Base-by-base conservation (phyloP, 352 stramenopile species). In the Pythium plurisporium region DNA sequence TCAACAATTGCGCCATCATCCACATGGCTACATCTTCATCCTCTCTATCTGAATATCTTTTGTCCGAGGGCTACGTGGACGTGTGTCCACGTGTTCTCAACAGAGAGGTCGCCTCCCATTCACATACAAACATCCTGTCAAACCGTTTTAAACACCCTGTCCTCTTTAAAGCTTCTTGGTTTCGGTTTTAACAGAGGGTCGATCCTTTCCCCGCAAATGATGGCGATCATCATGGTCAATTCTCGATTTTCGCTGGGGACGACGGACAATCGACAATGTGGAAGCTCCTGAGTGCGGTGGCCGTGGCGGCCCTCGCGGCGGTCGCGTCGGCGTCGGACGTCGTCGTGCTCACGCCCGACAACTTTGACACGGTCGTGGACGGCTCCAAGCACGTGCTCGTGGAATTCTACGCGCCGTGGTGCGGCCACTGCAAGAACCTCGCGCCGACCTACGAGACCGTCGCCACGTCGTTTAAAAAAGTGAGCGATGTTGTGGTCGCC, bases 391-490 rank as follows among this genome's bases (percentile, higher is more conserved):
- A 92, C 65, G 80, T 92, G 64, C 73, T 95, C 48, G 70, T 95
- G 43, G 50, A 80, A 49, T 80, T 76, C 34, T 80, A 80, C 59
- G 71, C 71, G 46, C 71, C 71, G 43, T 80, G 71, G 71, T 80
- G 71, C 44, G 71, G 71, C 44, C 71, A 80, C 64, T 80, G 71
- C 64, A 80, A 80, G 84, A 89, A 67, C 54, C 69, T 95, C 55
- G 82, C 81, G 31, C 85, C 85, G 2, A 69, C 63, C 15, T 95
- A 85, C 66, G 86, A 96, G 56, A 84, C 76, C n/a, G 74, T 96
- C n/a, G 92, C 88, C 19, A 82, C 77, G 53, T 73, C 83, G 52
- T 91, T 98, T 54, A 91, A 90, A 63, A 95, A 96, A 55, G 67
- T 82, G 17, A 67, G 82, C 38, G 82, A 85, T 50, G 69, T 98